Evolutionary conservation across 2,329 filamentous ascomycete genomes (phyloP).

Genomic region (Aquanectria penicillioides): DNA sequence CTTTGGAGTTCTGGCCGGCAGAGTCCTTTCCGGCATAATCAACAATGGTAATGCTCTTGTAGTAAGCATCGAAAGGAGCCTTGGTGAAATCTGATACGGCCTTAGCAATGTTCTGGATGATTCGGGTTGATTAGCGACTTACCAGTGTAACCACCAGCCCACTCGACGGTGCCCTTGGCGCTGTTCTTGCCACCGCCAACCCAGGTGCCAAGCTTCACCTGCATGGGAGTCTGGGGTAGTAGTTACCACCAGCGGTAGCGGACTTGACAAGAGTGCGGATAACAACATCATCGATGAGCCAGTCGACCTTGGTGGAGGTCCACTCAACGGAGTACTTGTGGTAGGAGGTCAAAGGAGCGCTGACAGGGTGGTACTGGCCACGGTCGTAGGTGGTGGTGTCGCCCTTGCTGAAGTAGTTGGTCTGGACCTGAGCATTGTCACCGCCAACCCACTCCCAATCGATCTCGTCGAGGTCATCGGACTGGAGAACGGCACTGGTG

Average conservation of each 20-base stretch:
- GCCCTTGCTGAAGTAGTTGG: conserved; percentile 86
- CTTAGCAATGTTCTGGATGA: neutral
- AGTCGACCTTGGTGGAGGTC: conserved; percentile 70
- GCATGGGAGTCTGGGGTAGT: conserved; percentile 78
- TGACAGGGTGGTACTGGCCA: conserved; percentile 69
- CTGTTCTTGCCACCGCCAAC: conserved; percentile 68
- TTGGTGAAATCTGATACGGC: conserved; percentile 59
- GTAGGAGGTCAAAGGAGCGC: conserved; percentile 62
- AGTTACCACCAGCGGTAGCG: conserved; percentile 65
- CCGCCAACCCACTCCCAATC: conserved; percentile 96
- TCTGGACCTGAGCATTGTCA: conserved; percentile 79
- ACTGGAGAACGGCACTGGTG: conserved; percentile 89
- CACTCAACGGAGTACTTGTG: conserved; percentile 78
- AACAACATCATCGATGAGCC: conserved; percentile 70
- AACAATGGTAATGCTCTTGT: conserved; percentile 64
- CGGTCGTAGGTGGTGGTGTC: conserved; percentile 77
- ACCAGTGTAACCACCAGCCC: conserved; percentile 68
- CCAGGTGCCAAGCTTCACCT: conserved; percentile 76
- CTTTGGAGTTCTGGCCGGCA: conserved; percentile 47
- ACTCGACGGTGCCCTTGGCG: conserved; percentile 74
- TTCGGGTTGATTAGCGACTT: no score
- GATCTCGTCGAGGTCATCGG: conserved; percentile 85
- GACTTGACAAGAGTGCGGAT: conserved; percentile 72
- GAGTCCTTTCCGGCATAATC: conserved; percentile 64
- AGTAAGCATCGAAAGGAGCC: conserved; percentile 65